Evolutionary conservation across 441 rosid genomes (phyloP), one percentile per base, ranked within the genome.

Genomic region (Rhodomyrtus psidioides): DNA sequence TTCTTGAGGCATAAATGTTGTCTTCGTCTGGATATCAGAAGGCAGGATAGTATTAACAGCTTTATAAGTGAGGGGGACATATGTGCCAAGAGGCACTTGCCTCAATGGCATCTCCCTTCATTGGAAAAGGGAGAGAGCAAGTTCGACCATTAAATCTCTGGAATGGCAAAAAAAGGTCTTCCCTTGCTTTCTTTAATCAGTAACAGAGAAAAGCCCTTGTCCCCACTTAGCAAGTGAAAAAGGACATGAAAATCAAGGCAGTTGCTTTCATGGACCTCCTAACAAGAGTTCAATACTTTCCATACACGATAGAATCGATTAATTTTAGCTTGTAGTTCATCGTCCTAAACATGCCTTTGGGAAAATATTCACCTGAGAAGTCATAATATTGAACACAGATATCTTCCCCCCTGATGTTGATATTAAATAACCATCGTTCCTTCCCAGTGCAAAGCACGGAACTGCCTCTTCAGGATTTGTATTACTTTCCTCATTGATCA

Each of bases 331-430:
- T 9, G 44, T 0, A 28, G 13, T 62, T 30, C 44, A 62, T 60
- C 42, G 2, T 62, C 14, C 17, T 0, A 23, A 16, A 28, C 44
- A 62, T 9, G 23, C 6, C 14, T 62, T 17, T 4, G 2, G 76
- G 13, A 30, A 30, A 4, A 9, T 34, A 2, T 42, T 82, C 86
- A 95, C 98, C 97, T 94, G 89, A 74, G 93, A 95, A 53, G 96
- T 93, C 96, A 85, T 89, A 92, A 92, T 93, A 84, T 93, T 92
- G 89, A 95, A 91, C 30, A 93, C 89, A 17, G 95, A 93, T 42
- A 94, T 94, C 86, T 91, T 89, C 30, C 93, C 95, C 83, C 96
- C 97, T 75, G 97, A 94, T 79, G 95, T 95, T 21, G 98, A 95
- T 94, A 94, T 88, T 15, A 95, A 92, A 57, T 87, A 90, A 39